These are phyloP conservation scores for Plantago elongata DNA, from an alignment of 257 asterid species.

Conservation along the genomic window DNA sequence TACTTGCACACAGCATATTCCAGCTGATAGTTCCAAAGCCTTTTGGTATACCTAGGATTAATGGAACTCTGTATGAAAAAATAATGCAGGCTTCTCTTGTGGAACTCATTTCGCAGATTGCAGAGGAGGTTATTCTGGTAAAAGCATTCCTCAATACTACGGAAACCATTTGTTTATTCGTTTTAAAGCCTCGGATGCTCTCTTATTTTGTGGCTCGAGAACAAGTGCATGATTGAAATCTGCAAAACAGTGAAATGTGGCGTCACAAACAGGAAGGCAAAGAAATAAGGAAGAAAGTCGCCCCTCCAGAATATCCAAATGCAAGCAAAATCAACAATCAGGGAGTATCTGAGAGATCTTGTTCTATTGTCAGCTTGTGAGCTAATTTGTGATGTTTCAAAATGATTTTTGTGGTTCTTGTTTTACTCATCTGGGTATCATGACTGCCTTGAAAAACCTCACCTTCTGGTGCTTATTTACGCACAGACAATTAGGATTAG, in stretches of 20 bases:
- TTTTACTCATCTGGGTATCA: too few relatives aligned
- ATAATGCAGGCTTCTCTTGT: constrained; percentile 2
- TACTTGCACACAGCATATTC: too few relatives aligned
- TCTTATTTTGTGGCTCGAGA: constrained; percentile 91
- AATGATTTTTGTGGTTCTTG: too few relatives aligned
- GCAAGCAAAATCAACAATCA: background rate
- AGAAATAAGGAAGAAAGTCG: background rate
- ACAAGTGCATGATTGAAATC: constrained; percentile 83
- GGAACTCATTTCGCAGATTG: constrained; percentile 9
- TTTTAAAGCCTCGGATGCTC: constrained; percentile 75
- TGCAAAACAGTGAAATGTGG: constrained; percentile 23
- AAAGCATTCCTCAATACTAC: constrained; percentile 24
- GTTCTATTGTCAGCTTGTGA: too few relatives aligned
- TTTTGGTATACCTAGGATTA: constrained; percentile 8
- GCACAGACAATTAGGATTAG: background rate
- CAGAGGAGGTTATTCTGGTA: constrained; percentile 12
- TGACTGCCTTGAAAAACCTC: too few relatives aligned
- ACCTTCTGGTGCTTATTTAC: too few relatives aligned
- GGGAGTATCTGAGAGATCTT: too few relatives aligned
- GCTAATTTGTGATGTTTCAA: too few relatives aligned
- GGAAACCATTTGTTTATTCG: constrained; percentile 55
- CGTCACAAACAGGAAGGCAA: background rate
- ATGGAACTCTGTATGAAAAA: background rate
- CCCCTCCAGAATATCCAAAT: background rate
- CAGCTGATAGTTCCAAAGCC: background rate